These are phyloP conservation scores for Fusarium sp. DNA, from an alignment of 2,329 filamentous ascomycete species.

Conservation along the genomic window DNA sequence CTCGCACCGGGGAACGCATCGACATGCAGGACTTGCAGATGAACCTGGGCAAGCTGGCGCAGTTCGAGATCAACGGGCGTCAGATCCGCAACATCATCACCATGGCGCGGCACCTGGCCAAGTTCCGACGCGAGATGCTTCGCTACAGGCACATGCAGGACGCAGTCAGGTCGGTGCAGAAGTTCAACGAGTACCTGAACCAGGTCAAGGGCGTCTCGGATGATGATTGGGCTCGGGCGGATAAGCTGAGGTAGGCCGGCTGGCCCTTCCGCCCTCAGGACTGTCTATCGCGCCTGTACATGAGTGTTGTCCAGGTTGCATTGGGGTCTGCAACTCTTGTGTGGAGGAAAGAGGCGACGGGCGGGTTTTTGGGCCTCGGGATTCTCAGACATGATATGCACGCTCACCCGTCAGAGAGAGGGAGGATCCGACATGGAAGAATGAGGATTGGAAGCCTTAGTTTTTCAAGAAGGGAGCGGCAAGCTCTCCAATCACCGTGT, in stretches of 20 bases:
- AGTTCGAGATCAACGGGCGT: conserved; percentile 46
- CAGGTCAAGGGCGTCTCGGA: conserved; percentile 28
- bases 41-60: conserved; percentile 24
- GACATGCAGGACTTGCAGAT: conserved; percentile 22
- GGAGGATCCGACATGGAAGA: not conserved
- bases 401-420: not conserved
- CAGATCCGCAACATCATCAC: conserved; percentile 52
- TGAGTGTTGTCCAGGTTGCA: not conserved
- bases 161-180: conserved; percentile 17
- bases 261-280: no score
- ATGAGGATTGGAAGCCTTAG: not conserved
- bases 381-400: conserved; percentile 31
- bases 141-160: conserved; percentile 26
- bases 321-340: not conserved
- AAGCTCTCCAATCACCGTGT: conserved; percentile 32
- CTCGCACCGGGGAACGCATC: conserved; percentile 39
- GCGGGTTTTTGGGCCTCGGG: conserved; percentile 1
- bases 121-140: conserved; percentile 18
- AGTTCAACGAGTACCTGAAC: conserved; percentile 25
- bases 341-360: conserved; percentile 2
- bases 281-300: no score
- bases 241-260: conserved; percentile 19
- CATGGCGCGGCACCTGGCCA: conserved; percentile 33
- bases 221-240: conserved; percentile 15
- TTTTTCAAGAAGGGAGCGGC: conserved; percentile 1